Evolutionary conservation across 768 basidiomycete species (phyloP), one percentile per base, ranked within the genome.

Genomic region (Udeniomyces megalosporus): DNA sequence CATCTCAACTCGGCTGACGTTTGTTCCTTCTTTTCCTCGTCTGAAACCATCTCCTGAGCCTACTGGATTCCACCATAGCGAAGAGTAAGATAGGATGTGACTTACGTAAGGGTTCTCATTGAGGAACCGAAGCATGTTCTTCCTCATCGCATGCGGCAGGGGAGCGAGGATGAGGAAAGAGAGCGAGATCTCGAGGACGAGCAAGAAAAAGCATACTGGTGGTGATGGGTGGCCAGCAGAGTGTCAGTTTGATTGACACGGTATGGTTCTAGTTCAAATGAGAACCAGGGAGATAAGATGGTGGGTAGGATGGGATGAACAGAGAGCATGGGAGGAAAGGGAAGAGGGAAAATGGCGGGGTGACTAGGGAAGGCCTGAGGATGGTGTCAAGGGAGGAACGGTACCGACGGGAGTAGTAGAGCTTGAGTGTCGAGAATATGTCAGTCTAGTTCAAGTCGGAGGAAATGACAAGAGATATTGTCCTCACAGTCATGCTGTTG

Each of bases 21-120:
- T n/a, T n/a, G n/a, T 8, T 17, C 38, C 38, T 42, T 17, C 38
- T 42, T 42, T 8, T 42, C 38, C 17, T 42, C 38, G 38, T 4
- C 20, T 38, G 49, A 60, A 26, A 22, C 48, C 11, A 17, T 44
- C n/a, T n/a, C n/a, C n/a, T 29, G 15, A 58, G 45, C 42, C 14
- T 11, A 5, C 26, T 17, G 38, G 38, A 42, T 42, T 42, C 38
- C 38, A 42, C 8, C 38, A 17, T 8, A 42, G 38, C 38, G 10
- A 8, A 42, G 38, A 52, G 6, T 15, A 52, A 26, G 24, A 38
- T 54, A 32, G 35, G 46, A 29, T 29, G 50, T 0, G 5, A 53
- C 62, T 32, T 15, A 64, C 62, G 58, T 58, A 28, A 15, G 62
- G 62, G 52, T 64, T 64, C 31, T 53, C 50, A 28, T 59, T 54